Evolutionary conservation across 306 rosid species (phyloP).

Genomic region (Lathyrus aphaca): DNA sequence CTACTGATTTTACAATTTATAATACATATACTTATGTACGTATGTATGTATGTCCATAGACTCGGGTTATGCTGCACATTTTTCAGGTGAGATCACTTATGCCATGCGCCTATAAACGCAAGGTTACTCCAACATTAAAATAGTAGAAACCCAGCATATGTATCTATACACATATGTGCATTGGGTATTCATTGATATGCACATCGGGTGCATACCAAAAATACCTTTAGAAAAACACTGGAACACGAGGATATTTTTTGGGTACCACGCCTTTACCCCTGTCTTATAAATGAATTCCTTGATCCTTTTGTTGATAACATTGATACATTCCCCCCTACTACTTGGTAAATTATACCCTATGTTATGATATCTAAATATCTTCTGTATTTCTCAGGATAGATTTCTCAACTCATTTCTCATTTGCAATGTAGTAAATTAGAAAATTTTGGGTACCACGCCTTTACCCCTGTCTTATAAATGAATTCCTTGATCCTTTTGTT

Average conservation of each 20-base stretch:
- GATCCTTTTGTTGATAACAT: neutral
- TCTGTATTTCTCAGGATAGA: neutral
- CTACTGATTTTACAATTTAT: slow-evolving; percentile 20
- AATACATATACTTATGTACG: neutral
- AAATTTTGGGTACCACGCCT: too few relatives aligned
- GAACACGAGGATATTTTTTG: neutral
- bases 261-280: neutral
- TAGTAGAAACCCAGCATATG: neutral
- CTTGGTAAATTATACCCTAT: neutral
- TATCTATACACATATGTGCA: neutral
- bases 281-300: neutral
- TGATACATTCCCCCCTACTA: neutral
- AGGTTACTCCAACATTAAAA: neutral
- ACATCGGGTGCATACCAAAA: neutral
- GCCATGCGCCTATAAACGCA: neutral
- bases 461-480: neutral
- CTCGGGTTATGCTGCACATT: slow-evolving; percentile 15
- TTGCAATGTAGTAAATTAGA: neutral
- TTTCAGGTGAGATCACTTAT: slow-evolving; percentile 22
- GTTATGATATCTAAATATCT: neutral
- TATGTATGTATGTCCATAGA: neutral
- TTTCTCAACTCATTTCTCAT: neutral
- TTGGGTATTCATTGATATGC: neutral
- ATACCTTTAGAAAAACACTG: neutral
- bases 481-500: neutral